phyloP scores from a whole-genome alignment of 2,329 filamentous ascomycete species.

The Trichophyton benhamiae region DNA sequence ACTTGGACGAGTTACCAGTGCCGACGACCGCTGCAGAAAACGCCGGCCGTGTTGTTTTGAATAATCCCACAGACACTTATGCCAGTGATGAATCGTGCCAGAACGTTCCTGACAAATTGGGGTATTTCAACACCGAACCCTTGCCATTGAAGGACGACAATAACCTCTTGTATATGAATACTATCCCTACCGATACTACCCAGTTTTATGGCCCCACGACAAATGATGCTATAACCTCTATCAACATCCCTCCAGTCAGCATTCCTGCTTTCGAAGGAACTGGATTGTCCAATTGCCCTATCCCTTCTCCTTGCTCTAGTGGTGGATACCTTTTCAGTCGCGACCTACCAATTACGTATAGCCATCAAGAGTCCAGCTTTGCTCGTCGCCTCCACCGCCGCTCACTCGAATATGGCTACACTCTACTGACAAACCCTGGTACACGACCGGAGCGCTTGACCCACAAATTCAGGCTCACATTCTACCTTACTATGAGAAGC shows the following conservation, averaged over 20 bases:
- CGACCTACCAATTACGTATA: slow-evolving; percentile 37
- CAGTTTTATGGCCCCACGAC: not conserved
- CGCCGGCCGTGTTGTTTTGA: no score
- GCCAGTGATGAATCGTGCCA: not conserved
- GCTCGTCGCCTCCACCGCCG: slow-evolving; percentile 58
- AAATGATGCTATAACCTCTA: not conserved
- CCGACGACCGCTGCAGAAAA: not conserved
- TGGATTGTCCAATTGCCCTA: not conserved
- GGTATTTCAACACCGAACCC: not conserved
- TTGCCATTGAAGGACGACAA: not conserved
- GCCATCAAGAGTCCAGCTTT: slow-evolving; percentile 57
- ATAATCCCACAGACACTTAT: not conserved
- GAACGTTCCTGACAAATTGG: not conserved
- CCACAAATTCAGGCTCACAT: slow-evolving; percentile 20
- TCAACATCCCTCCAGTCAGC: not conserved
- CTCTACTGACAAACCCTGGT: slow-evolving; percentile 37
- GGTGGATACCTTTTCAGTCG: not conserved
- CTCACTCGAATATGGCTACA: slow-evolving; percentile 51
- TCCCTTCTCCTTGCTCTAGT: not conserved
- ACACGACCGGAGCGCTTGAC: slow-evolving; percentile 13
- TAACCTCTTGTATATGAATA: not conserved
- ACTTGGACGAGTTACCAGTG: not conserved
- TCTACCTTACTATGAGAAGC: slow-evolving; percentile 16
- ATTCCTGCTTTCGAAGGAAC: not conserved
- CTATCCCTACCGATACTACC: not conserved